Percentiles rank a stretch among this genome's conserved stretches.
Conservation (phyloP, 2,329 filamentous ascomycete species). For the Didymella pomorum region DNA sequence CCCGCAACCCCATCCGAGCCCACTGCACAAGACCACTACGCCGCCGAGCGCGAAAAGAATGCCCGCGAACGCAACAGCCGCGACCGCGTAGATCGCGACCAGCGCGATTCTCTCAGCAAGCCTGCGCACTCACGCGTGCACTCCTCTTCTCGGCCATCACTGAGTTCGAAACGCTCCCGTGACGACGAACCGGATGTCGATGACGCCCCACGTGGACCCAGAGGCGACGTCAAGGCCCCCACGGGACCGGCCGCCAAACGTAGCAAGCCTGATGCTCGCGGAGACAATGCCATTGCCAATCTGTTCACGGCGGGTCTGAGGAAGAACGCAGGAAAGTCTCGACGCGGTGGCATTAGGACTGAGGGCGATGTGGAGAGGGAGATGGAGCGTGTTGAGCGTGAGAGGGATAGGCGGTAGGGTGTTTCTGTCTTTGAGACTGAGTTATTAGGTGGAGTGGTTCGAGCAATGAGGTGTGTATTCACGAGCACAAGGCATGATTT, state of each 20-base stretch:
- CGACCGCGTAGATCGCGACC: conserved; percentile 36
- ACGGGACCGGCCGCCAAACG: conserved; percentile 46
- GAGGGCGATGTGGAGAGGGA: conserved; percentile 46
- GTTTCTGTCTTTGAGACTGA: not conserved
- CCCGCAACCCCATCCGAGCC: conserved; percentile 30
- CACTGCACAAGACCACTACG: conserved; percentile 64
- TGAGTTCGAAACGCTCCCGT: conserved; percentile 39
- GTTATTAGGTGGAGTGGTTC: not conserved
- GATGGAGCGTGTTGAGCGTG: conserved; percentile 44
- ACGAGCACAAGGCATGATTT: not conserved
- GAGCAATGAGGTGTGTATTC: not conserved
- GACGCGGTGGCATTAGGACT: conserved; percentile 44
- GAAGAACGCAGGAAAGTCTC: conserved; percentile 39
- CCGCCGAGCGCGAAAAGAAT: conserved; percentile 69
- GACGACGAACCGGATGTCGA: conserved; percentile 34
- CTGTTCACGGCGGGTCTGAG: conserved; percentile 41
- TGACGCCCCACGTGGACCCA: conserved; percentile 6
- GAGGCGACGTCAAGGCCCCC: conserved; percentile 31
- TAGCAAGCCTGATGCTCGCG: conserved; percentile 35
- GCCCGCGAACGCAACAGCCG: conserved; percentile 41
- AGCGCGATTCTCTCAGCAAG: conserved; percentile 21
- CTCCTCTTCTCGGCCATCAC: conserved; percentile 29
- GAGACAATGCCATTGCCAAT: conserved; percentile 40
- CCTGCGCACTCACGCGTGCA: conserved; percentile 31
- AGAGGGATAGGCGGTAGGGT: conserved; percentile 36